A percentile compares a stretch with the other conserved stretches of the same genome.
These are phyloP conservation scores for Cercophora sp. DNA, from an alignment of 495 filamentous ascomycete genomes.

Conservation along the genomic window DNA sequence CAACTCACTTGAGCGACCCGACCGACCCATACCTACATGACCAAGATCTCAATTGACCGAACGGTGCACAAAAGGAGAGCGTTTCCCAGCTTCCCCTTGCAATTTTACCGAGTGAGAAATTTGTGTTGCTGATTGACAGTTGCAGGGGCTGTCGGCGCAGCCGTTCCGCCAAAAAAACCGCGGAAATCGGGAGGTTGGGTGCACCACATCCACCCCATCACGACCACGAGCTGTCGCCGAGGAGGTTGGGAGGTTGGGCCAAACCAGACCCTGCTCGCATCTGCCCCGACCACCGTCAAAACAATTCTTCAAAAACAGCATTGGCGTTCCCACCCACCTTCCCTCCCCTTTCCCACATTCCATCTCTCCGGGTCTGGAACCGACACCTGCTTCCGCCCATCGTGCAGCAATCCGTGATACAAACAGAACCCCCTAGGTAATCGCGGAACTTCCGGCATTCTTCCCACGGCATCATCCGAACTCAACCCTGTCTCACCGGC, in stretches of 20 bases:
- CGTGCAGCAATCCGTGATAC: neutral
- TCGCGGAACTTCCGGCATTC: too few species aligned
- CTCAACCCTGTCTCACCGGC: too few species aligned
- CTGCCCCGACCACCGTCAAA: slow-evolving; percentile 22
- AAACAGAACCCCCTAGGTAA: too few species aligned
- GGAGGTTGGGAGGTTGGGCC: slow-evolving; percentile 33
- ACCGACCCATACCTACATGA: neutral
- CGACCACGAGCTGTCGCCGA: slow-evolving; percentile 2
- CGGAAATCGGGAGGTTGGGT: slow-evolving; percentile 31
- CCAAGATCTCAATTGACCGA: slow-evolving; percentile 6
- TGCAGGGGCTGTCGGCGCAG: slow-evolving; percentile 5
- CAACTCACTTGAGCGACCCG: slow-evolving; percentile 8
- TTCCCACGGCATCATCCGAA: too few species aligned
- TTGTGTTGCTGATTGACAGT: slow-evolving; percentile 15
- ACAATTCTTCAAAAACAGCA: slow-evolving; percentile 4
- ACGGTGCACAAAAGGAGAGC: slow-evolving; percentile 13
- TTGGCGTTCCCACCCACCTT: slow-evolving; percentile 12
- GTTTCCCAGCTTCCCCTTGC: slow-evolving; percentile 1
- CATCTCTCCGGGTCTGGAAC: neutral
- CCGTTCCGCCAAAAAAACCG: slow-evolving; percentile 2
- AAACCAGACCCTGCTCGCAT: slow-evolving; percentile 18
- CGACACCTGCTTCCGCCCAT: neutral
- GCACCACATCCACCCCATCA: neutral
- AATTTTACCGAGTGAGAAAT: neutral
- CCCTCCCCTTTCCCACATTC: slow-evolving; percentile 3